These are phyloP conservation scores for Zoysia pacifica DNA, from an alignment of 176 grass and related monocot species.

Conservation along the genomic window DNA sequence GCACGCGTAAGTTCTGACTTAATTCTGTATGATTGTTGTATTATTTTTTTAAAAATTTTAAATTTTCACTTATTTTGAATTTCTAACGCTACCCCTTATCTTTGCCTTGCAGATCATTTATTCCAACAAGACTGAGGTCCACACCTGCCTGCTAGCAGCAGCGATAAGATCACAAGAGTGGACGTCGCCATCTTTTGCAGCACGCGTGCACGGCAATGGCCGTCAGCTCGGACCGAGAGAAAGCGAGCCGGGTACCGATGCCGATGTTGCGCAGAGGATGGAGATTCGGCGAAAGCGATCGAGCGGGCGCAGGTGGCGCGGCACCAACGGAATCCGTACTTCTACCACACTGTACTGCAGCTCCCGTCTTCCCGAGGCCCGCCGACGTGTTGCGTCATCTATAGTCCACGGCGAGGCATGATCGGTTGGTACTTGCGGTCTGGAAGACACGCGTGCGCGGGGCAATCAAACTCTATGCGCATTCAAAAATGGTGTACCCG, in stretches of 20 bases:
- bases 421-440: neutral
- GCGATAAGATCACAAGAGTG: neutral
- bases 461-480: too few relatives aligned
- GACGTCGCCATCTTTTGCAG: conserved; percentile 25
- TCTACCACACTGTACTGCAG: too few relatives aligned
- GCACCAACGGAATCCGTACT: neutral
- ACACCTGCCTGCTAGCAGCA: neutral
- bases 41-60: too few relatives aligned
- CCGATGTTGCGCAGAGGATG: neutral
- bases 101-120: too few relatives aligned
- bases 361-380: neutral
- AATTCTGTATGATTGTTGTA: too few relatives aligned
- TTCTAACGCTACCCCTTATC: too few relatives aligned
- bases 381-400: neutral
- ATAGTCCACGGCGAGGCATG: neutral
- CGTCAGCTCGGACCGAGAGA: conserved; percentile 37
- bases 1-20: too few relatives aligned
- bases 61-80: too few relatives aligned
- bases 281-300: conserved; percentile 37
- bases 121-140: neutral
- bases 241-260: conserved; percentile 32
- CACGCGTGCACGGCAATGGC: conserved; percentile 36
- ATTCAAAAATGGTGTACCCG: too few relatives aligned
- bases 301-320: neutral
- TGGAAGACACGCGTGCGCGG: too few relatives aligned